Base-by-base conservation (phyloP, 2,329 filamentous ascomycete species). In the Chaetothyriales sp. region DNA sequence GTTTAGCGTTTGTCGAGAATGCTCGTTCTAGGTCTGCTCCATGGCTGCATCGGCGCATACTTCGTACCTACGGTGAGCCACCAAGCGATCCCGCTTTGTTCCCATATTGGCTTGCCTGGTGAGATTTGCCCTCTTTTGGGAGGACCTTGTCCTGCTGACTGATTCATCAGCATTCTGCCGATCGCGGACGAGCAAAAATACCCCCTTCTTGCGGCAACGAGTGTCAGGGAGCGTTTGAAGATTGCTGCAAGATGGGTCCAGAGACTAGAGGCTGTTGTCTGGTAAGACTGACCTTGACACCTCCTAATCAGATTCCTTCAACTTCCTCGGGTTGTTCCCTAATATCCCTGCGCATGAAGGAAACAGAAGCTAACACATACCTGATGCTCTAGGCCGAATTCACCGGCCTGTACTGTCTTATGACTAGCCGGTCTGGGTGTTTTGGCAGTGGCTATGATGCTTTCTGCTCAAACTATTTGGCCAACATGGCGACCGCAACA, bases 171-270 rank as follows among this genome's bases (percentile, higher is more conserved):
- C 61, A 80, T 92, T 18, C 67, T 94, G 10, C 87, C 87, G 0
- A 80, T 92, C 39, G 75, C 77, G 12, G 84, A 92, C 22, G 70
- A 79, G 25, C 83, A 92, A 60, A 93, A 90, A 63, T 93, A 94
- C 58, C 73, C 76, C 10, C 69, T 95, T 18, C 68, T 95, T 12
- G 73, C 73, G 10, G 84, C 83, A 4, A 81, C 74, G 2, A 90
- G 84, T 57, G 86, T 94, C 3, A 74, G 89, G 53, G 80, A 88
- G 61, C 73, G 89, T 51, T 67, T 95, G 50, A 93, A 94, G 70
- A 83, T 94, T 47, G 86, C 85, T 54, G 85, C 83, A 48, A 70
- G 70, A 43, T 95, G 88, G 88, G 83, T 90, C 54, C 69, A 77
- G 51, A 77, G 83, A 61, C 81, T 86, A 67, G 81, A 88, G 62